phyloP scores from a whole-genome alignment of 2,329 filamentous ascomycete species.

The Didymella sp. region DNA sequence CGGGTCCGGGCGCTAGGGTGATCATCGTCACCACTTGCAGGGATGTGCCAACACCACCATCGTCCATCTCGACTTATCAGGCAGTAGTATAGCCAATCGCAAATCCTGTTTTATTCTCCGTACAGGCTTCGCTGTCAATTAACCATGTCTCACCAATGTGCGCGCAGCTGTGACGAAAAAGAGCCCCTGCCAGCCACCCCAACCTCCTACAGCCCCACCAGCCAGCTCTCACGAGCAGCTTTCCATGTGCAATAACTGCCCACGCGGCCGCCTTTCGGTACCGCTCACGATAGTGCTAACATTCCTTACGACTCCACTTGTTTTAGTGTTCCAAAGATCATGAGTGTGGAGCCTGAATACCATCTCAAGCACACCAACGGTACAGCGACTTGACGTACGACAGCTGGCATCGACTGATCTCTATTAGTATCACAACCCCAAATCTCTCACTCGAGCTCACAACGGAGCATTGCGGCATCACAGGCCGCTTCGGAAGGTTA shows the following conservation, averaged over 20 bases:
- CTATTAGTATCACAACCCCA: constrained; percentile 49
- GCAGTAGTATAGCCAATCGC: constrained; percentile 11
- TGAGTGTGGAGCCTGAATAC: constrained; percentile 48
- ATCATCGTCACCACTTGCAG: constrained; percentile 16
- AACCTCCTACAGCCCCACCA: constrained; percentile 29
- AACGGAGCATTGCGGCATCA: constrained; percentile 57
- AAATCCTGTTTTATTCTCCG: constrained; percentile 17
- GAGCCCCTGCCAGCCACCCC: constrained; percentile 38
- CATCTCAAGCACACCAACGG: constrained; percentile 54
- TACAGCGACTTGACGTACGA: constrained; percentile 21
- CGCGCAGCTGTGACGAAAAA: constrained; percentile 28
- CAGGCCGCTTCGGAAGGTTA: constrained; percentile 60
- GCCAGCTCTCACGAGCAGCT: constrained; percentile 14
- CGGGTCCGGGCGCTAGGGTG: constrained; percentile 11
- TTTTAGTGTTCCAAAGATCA: constrained; percentile 38
- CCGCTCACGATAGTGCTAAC: constrained; percentile 33
- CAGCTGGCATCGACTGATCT: constrained; percentile 24
- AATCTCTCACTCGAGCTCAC: constrained; percentile 51
- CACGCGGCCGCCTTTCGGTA: constrained; percentile 12
- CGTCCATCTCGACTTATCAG: constrained; percentile 9
- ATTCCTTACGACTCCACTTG: constrained; percentile 38
- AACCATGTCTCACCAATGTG: constrained; percentile 35
- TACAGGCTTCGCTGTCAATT: constrained; percentile 8
- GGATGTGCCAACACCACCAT: constrained; percentile 14
- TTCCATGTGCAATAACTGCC: constrained; percentile 26